Evolutionary conservation across 805 yeast genomes (phyloP).

Genomic region (Zygotorulaspora florentina): DNA sequence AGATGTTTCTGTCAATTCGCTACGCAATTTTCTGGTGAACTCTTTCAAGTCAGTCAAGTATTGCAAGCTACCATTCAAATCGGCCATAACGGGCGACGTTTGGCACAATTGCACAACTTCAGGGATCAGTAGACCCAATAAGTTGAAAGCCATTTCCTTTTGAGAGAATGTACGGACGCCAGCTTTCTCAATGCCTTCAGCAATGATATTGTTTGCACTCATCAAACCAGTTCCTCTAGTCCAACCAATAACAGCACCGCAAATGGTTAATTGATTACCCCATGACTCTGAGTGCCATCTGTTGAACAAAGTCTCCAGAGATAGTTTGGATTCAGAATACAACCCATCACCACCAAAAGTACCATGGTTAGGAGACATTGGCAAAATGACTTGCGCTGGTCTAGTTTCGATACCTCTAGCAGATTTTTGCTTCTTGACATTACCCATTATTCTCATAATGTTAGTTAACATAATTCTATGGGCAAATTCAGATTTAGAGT

Average conservation of each 20-base stretch:
- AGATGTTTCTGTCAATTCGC: slow-evolving; percentile 66
- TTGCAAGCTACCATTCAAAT: slow-evolving; percentile 98
- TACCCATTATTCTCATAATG: slow-evolving; percentile 86
- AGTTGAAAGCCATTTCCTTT: slow-evolving; percentile 98
- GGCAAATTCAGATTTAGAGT: slow-evolving; percentile 94
- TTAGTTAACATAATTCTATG: slow-evolving; percentile 98
- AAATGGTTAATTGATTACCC: slow-evolving; percentile 87
- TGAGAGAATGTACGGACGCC: slow-evolving; percentile 99
- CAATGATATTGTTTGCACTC: slow-evolving; percentile 95
- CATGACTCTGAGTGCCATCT: slow-evolving; percentile 99
- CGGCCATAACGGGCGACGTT: slow-evolving; percentile 94
- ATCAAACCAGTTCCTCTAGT: slow-evolving; percentile 99
- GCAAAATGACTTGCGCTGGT: slow-evolving; percentile 96
- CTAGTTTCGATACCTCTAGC: slow-evolving; percentile 79
- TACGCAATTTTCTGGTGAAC: slow-evolving; percentile 73
- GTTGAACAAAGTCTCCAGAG: slow-evolving; percentile 93
- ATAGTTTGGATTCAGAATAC: slow-evolving; percentile 95
- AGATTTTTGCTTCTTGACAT: slow-evolving; percentile 77
- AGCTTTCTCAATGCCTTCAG: slow-evolving; percentile 91
- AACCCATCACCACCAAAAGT: slow-evolving; percentile 98
- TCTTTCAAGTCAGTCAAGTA: slow-evolving; percentile 88
- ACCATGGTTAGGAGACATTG: slow-evolving; percentile 98
- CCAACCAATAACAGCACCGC: slow-evolving; percentile 99
- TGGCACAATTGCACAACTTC: slow-evolving; percentile 82
- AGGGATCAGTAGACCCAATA: slow-evolving; percentile 89